phyloP scores from a whole-genome alignment of 1,284 basidiomycete genomes.

The Ustilago xerochloae region DNA sequence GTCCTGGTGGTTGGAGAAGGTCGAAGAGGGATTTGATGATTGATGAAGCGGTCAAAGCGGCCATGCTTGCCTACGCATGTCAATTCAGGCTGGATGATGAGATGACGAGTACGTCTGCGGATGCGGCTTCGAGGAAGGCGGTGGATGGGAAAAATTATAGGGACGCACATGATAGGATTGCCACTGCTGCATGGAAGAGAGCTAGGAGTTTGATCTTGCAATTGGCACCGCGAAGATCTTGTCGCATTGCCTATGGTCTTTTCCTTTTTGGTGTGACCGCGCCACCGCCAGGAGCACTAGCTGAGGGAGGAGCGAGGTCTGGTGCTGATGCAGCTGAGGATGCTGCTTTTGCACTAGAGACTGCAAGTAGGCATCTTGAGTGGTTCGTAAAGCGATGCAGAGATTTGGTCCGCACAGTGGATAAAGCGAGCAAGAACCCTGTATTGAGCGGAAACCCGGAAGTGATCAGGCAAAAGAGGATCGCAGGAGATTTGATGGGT shows the following conservation, averaged over 20 bases:
- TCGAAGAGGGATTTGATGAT: constrained; percentile 47
- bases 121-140: constrained; percentile 30
- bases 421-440: constrained; percentile 37
- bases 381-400: constrained; percentile 45
- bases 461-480: constrained; percentile 24
- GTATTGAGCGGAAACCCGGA: constrained; percentile 26
- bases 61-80: constrained; percentile 53
- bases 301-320: constrained; percentile 33
- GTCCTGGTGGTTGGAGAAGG: constrained; percentile 40
- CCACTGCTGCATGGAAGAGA: constrained; percentile 49
- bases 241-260: constrained; percentile 41
- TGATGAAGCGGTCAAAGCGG: constrained; percentile 51
- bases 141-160: constrained; percentile 36
- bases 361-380: constrained; percentile 45
- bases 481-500: constrained; percentile 46
- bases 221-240: constrained; percentile 39
- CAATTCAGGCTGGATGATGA: constrained; percentile 49
- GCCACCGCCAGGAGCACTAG: constrained; percentile 41
- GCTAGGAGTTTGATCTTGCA: constrained; percentile 45
- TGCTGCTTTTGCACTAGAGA: constrained; percentile 48
- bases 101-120: constrained; percentile 26
- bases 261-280: constrained; percentile 50
- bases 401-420: constrained; percentile 34
- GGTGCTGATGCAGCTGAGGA: constrained; percentile 48
- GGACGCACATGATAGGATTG: constrained; percentile 49